phyloP scores from a whole-genome alignment of 345 rosid species.

The Cochlearia excelsa region DNA sequence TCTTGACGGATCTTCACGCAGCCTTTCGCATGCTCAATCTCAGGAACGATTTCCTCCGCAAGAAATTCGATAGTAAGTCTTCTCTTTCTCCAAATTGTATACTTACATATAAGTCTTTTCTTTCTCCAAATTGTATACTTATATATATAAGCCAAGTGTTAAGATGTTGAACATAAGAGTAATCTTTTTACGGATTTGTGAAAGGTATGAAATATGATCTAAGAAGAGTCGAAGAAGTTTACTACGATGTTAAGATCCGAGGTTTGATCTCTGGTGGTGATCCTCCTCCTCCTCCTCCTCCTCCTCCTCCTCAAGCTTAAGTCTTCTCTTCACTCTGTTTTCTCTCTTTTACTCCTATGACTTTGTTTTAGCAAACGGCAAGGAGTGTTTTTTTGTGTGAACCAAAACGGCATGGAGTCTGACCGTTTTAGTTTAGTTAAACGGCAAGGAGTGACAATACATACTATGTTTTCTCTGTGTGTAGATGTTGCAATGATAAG shows the following conservation, averaged over 20 bases:
- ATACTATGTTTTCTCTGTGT: too few relatives aligned
- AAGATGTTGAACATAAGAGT: not conserved
- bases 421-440: not conserved
- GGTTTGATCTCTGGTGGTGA: conserved; percentile 48
- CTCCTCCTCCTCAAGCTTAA: conserved; percentile 11
- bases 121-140: not conserved
- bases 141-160: not conserved
- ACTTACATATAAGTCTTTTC: not conserved
- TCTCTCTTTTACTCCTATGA: too few relatives aligned
- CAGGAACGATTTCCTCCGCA: conserved; percentile 92
- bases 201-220: conserved; percentile 89
- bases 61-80: conserved; percentile 78
- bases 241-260: conserved; percentile 87
- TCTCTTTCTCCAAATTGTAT: not conserved
- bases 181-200: not conserved
- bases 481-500: too few relatives aligned
- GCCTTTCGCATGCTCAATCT: conserved; percentile 94
- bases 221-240: conserved; percentile 79
- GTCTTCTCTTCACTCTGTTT: not conserved
- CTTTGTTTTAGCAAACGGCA: not conserved
- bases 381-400: not conserved
- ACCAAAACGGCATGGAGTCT: not conserved
- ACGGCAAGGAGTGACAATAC: too few relatives aligned
- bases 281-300: conserved; percentile 34
- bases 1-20: conserved; percentile 84